Base-by-base conservation (phyloP, 2,329 filamentous ascomycete species). In the Fusarium robinianum region DNA sequence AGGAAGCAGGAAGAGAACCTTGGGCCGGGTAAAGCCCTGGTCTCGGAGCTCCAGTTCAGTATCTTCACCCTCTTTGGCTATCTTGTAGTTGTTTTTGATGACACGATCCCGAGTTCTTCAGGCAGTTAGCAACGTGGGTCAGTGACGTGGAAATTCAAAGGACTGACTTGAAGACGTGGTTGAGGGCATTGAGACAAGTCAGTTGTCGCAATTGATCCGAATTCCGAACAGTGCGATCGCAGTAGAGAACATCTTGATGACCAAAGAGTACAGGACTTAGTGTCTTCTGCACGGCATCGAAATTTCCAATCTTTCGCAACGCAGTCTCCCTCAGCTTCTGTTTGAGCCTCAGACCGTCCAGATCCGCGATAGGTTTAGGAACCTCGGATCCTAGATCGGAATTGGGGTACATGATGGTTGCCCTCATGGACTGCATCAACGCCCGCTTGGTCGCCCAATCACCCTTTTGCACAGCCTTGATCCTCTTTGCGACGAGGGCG, bases 21-120 rank as follows among this genome's bases (percentile, higher is more conserved):
- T 97, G 6, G 94, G 94, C 5, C 94, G 78, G 0, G 92, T 96
- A 67, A 96, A 99, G 0, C 94, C 94, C 69, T 99, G 94, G 57
- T 99, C 94, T 52, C 90, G 83, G 12, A 90, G 75, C 55, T 96
- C 90, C 5, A 87, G 71, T 24, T 88, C 84, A 11, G 78, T 72
- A 24, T 77, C 76, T 8, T 79, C 78, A 4, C 81, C 77, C 40
- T 86, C 81, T 57, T 84, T 84, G 8, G 85, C 76, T 8, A 95
- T 70, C 53, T 84, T 88, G 40, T 87, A 81, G 63, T 91, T 97
- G 70, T 97, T 95, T 69, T 96, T 97, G 49, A 97, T 80, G 1
- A 97, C 87, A 19, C 84, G 82, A 63, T 97, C 92, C 54, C 94
- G 84, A 2, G 92, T 96, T 67, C 81, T 84, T 32, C 8, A 8